Percentiles rank a stretch among this genome's conserved stretches.
Conservation (phyloP, 2,329 filamentous ascomycete genomes). For the Sclerotinia nivalis region DNA sequence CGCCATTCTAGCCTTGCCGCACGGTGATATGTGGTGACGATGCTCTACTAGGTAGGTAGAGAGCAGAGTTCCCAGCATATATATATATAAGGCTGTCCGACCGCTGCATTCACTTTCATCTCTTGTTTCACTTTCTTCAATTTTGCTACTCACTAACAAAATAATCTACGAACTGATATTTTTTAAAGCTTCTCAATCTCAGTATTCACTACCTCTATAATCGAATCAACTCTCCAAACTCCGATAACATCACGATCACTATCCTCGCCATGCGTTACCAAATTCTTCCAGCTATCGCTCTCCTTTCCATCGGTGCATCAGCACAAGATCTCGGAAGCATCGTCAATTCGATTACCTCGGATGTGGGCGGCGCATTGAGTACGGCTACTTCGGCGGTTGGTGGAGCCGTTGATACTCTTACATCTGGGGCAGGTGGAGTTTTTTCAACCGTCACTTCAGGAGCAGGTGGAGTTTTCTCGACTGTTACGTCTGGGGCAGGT, state of each 20-base stretch:
- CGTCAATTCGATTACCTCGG: constrained; percentile 3
- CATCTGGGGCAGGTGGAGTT: background rate
- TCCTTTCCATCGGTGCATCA: constrained; percentile 8
- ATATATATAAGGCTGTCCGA: background rate
- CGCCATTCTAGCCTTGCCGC: background rate
- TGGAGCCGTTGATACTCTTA: background rate
- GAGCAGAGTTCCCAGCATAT: background rate
- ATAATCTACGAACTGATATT: background rate
- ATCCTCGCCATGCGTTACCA: constrained; percentile 21
- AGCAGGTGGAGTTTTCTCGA: background rate
- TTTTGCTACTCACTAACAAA: background rate
- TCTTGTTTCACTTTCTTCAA: background rate
- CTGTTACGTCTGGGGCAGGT: background rate
- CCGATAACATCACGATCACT: background rate
- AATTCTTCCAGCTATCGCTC: constrained; percentile 19
- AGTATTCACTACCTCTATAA: background rate
- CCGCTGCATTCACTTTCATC: background rate
- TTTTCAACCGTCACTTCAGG: background rate
- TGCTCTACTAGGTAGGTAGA: background rate
- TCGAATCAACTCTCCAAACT: background rate
- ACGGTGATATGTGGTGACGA: background rate
- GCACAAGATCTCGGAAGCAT: constrained; percentile 7
- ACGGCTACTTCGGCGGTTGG: constrained; percentile 2
- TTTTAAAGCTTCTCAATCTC: background rate
- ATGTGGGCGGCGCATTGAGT: background rate